A percentile compares a stretch with the other conserved stretches of the same genome.
Evolutionary conservation across 1,139 yeast species (phyloP).

Genomic region (Yamadazyma dushanensis): DNA sequence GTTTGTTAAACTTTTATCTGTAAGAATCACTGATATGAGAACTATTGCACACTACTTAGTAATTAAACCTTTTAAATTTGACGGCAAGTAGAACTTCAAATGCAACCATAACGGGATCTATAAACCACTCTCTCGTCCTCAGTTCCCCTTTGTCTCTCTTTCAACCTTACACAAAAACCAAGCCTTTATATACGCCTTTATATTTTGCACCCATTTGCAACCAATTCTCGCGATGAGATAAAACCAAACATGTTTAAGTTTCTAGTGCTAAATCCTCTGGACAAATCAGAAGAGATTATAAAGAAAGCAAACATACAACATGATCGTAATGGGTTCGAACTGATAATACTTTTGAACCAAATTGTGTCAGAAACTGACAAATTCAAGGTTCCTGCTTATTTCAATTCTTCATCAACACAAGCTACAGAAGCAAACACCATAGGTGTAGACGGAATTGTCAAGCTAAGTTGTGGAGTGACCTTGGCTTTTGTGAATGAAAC

Average conservation of each 20-base stretch:
- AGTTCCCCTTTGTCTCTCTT: background rate
- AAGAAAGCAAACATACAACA: conserved; percentile 52
- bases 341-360: conserved; percentile 50
- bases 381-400: conserved; percentile 8
- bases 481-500: conserved; percentile 45
- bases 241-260: conserved; percentile 25
- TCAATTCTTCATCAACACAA: too few relatives aligned
- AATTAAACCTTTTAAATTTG: too few relatives aligned
- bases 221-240: conserved; percentile 8
- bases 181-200: background rate
- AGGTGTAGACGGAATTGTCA: conserved; percentile 22
- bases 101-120: too few relatives aligned
- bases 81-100: too few relatives aligned
- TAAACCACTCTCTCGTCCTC: too few relatives aligned
- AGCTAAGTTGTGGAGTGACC: conserved; percentile 44
- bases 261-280: conserved; percentile 51
- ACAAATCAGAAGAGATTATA: conserved; percentile 40
- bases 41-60: too few relatives aligned
- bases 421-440: conserved; percentile 8
- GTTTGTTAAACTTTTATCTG: too few relatives aligned
- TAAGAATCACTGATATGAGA: too few relatives aligned
- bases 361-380: conserved; percentile 3
- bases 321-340: conserved; percentile 60
- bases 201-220: conserved; percentile 2
- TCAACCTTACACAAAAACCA: background rate